Conservation (phyloP, 768 basidiomycete genomes). For the Coprinopsis marcescibilis region DNA sequence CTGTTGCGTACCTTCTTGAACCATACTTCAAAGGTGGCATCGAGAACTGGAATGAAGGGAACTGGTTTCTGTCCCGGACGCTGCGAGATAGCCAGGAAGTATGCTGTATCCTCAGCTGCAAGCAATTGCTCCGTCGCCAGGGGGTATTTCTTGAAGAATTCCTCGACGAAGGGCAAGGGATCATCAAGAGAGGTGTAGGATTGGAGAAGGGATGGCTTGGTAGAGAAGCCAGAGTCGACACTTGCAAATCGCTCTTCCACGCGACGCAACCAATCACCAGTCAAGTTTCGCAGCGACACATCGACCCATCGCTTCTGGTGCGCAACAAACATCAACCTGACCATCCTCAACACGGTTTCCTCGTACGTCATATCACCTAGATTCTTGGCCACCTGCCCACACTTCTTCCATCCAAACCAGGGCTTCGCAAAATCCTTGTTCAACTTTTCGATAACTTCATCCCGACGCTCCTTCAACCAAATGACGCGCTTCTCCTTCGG, state of each 20-base stretch:
- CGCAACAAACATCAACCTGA: slow-evolving; percentile 89
- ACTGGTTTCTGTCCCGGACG: slow-evolving; percentile 97
- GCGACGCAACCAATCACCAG: slow-evolving; percentile 95
- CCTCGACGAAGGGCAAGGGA: slow-evolving; percentile 67
- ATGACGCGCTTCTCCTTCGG: slow-evolving; percentile 91
- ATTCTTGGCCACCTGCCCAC: slow-evolving; percentile 76
- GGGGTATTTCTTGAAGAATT: slow-evolving; percentile 84
- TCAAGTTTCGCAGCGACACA: slow-evolving; percentile 81
- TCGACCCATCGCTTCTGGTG: slow-evolving; percentile 96
- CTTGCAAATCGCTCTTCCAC: slow-evolving; percentile 94
- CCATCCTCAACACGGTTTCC: slow-evolving; percentile 87
- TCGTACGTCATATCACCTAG: slow-evolving; percentile 98
- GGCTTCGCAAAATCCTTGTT: slow-evolving; percentile 96
- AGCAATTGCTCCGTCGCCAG: slow-evolving; percentile 81
- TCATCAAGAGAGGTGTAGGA: slow-evolving; percentile 83
- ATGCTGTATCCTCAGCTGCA: slow-evolving; percentile 89
- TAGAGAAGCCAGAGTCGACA: slow-evolving; percentile 65
- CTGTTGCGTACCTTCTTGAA: slow-evolving; percentile 84
- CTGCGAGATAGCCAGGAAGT: slow-evolving; percentile 94
- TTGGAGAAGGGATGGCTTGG: slow-evolving; percentile 78
- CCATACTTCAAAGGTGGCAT: slow-evolving; percentile 94
- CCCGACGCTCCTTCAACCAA: slow-evolving; percentile 84
- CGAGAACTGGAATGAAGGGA: slow-evolving; percentile 95
- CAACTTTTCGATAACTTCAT: slow-evolving; percentile 85
- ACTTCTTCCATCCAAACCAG: slow-evolving; percentile 97